Evolutionary conservation across 345 rosid species (phyloP), one percentile per base, ranked within the genome.

Genomic region (Bruguiera parviflora): DNA sequence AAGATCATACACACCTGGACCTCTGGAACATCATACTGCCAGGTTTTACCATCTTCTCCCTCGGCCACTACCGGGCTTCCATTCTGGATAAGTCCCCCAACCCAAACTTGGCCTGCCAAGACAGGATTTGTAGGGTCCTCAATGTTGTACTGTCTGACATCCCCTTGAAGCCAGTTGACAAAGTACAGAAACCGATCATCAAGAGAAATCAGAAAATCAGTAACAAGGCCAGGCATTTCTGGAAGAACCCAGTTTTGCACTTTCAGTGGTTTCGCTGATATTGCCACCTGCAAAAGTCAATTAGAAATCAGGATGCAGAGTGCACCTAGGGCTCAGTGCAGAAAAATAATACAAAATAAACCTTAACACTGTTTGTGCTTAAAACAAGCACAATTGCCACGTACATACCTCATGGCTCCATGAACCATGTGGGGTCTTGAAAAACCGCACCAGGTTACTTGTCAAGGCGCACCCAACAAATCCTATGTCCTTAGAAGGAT

Each of bases 201-300:
- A 6, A 94, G 97, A 19, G 99, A 94, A 58, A 94, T 84, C 76
- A 94, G 77, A 80, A 87, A 87, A 74, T 92, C 97, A 0, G 96
- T 87, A 64, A 92, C 84, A 28, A 94, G 93, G 66, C 97, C 97
- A 0, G 97, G 97, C 97, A 95, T 89, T 73, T 89, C 91, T 10
- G 99, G 96, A 68, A 92, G 92, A 61, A 89, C 84, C 99, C 99
- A 94, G 82, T 94, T 92, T 76, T 84, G 86, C 77, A 94, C 97
- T 82, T 89, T 88, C 79, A 92, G 28, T 0, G 99, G 86, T 76
- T 87, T 81, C 52, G 92, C 99, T 47, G 81, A 73, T 69, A 89
- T 80, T 46, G 83, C 93, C 63, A 91, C 79, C 96, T 94, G 84
- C 68, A 79, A 58, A 39, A 62, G 63, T 67, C 25, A 1, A 22